Percentiles rank a stretch among this genome's conserved stretches.
phyloP scores from a whole-genome alignment of 2,329 filamentous ascomycete species.

The Diaporthe humulicola region DNA sequence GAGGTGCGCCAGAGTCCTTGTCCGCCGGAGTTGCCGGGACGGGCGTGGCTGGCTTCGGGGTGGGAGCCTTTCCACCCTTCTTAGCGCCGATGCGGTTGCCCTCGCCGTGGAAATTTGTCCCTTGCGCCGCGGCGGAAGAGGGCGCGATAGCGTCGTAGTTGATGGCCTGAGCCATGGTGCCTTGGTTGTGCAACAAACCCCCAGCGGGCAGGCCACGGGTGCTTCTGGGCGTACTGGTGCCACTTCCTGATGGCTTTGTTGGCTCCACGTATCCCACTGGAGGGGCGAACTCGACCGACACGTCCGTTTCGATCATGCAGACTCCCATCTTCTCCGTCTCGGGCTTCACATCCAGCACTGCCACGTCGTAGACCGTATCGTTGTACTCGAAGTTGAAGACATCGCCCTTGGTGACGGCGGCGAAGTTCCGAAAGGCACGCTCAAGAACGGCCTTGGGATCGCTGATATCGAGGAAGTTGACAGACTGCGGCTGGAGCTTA shows the following conservation, averaged over 20 bases:
- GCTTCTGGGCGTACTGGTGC: conserved; percentile 88
- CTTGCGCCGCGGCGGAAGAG: conserved; percentile 74
- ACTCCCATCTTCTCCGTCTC: conserved; percentile 86
- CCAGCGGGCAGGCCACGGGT: conserved; percentile 74
- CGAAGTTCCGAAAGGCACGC: conserved; percentile 67
- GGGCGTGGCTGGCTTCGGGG: conserved; percentile 81
- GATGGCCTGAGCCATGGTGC: conserved; percentile 97
- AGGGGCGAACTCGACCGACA: conserved; percentile 95
- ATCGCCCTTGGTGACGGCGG: conserved; percentile 75
- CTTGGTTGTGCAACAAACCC: conserved; percentile 84
- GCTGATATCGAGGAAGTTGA: conserved; percentile 94
- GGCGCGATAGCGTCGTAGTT: conserved; percentile 95
- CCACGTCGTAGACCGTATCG: conserved; percentile 92
- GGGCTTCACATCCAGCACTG: conserved; percentile 93
- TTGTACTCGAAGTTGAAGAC: conserved; percentile 98
- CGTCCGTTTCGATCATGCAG: conserved; percentile 95
- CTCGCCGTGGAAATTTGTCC: conserved; percentile 83
- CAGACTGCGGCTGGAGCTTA: conserved; percentile 95
- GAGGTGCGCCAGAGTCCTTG: conserved; percentile 50
- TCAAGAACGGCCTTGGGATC: conserved; percentile 98
- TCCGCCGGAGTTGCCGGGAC: conserved; percentile 69
- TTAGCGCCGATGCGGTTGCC: conserved; percentile 88
- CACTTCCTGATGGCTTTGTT: conserved; percentile 72
- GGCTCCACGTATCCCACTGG: conserved; percentile 96
- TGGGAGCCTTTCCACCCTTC: conserved; percentile 82